Evolutionary conservation across 2,329 filamentous ascomycete genomes (phyloP), one percentile per base, ranked within the genome.

Genomic region (Aspergillus sergii): DNA sequence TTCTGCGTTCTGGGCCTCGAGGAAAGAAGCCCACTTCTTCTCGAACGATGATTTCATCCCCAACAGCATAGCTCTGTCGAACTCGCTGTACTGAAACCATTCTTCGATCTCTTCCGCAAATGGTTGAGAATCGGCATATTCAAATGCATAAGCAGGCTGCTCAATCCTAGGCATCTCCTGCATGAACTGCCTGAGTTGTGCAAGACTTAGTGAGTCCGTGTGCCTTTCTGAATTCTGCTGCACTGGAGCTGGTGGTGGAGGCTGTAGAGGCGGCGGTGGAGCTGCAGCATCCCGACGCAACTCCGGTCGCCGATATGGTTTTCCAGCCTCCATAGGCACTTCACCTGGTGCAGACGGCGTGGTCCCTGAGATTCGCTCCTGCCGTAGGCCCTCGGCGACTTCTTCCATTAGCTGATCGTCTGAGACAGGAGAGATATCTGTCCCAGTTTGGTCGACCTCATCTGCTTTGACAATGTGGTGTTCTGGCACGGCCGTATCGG

Each of bases 21-120:
- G 80, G 64, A 86, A 84, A 26, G 84, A 82, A 69, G 85, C 80
- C 92, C 92, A 97, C 73, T 89, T 86, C 74, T 88, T 86, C 67
- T 93, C 87, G 73, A 96, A 98, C 2, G 89, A 88, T 43, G 88
- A 84, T 73, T 92, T 91, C 23, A 91, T 89, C 59, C 89, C 87
- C 59, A 91, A 86, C 56, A 97, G 83, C 72, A 94, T 89, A 54
- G 90, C 85, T 80, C 92, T 91, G 75, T 98, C 94, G 78, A 91
- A 91, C 66, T 93, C 89, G 70, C 91, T 91, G 79, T 98, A 97
- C 59, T 90, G 89, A 78, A 99, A 99, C 95, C 95, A 99, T 80
- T 99, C 95, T 75, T 98, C 93, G 55, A 99, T 84, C 81, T 99
- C 95, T 67, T 95, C 92, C 21, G 91, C 88, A 70, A 96, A 90